Conservation (phyloP, 305 asterid genomes). For the Fraxinus nigra region DNA sequence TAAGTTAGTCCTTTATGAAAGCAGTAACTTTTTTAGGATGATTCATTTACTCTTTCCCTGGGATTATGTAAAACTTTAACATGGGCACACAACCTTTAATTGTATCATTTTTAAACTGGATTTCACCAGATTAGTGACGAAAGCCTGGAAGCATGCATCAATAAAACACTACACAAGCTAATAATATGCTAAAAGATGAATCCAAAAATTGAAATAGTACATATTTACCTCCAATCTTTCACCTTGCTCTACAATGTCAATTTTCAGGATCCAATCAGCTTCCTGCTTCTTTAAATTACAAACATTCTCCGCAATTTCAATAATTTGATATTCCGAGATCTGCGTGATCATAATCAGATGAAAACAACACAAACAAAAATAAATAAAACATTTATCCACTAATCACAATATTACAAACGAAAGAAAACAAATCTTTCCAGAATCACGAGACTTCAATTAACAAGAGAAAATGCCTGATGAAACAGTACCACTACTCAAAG, state of each 20-base stretch:
- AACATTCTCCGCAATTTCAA: conserved; percentile 90
- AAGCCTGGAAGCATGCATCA: not conserved
- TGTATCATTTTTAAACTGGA: not conserved
- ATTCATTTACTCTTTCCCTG: not conserved
- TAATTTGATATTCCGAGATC: conserved; percentile 82
- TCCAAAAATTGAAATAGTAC: not conserved
- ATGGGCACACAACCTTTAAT: not conserved
- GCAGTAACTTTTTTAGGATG: not conserved
- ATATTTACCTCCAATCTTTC: conserved; percentile 66
- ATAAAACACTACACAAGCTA: not conserved
- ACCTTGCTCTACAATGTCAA: conserved; percentile 86
- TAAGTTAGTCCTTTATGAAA: not conserved
- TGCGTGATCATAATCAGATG: conserved; percentile 29
- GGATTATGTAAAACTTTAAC: not conserved
- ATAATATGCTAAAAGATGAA: not conserved
- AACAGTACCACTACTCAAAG: not conserved
- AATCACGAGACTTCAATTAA: not conserved
- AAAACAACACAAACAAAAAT: not conserved
- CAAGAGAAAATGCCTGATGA: not conserved
- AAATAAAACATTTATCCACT: not conserved
- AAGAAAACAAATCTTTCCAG: not conserved
- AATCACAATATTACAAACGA: not conserved
- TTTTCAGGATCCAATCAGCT: conserved; percentile 98
- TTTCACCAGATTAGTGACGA: not conserved
- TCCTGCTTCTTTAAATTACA: conserved; percentile 94